Conservation (phyloP, 495 filamentous ascomycete species). For the Amniculicola lignicola region DNA sequence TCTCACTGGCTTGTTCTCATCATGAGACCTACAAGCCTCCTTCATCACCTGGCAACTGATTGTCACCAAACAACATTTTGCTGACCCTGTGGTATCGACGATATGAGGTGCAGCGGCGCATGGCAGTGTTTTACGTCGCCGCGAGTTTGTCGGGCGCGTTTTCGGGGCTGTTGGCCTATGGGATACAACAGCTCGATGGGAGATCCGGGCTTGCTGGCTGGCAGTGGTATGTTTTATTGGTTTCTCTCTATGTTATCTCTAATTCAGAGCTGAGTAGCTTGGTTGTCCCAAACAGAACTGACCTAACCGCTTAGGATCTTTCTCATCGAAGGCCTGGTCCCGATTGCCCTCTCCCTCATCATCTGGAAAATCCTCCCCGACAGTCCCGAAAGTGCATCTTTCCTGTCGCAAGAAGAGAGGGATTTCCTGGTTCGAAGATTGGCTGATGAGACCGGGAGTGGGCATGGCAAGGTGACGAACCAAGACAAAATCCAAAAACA, state of each 20-base stretch:
- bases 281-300: no score
- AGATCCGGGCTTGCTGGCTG: constrained; percentile 27
- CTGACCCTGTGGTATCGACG: constrained; percentile 41
- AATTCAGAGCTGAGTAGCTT: no score
- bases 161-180: constrained; percentile 41
- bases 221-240: no score
- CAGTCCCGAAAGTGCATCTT: constrained; percentile 37
- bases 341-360: constrained; percentile 30
- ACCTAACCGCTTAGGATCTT: no score
- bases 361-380: constrained; percentile 40
- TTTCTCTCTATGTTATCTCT: no score
- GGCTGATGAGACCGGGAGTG: constrained; percentile 13
- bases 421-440: constrained; percentile 25
- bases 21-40: no score
- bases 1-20: no score
- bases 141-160: constrained; percentile 39
- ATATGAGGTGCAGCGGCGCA: constrained; percentile 40
- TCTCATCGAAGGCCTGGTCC: constrained; percentile 32
- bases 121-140: constrained; percentile 40
- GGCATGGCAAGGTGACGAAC: constrained; percentile 20
- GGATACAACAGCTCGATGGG: constrained; percentile 35
- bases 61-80: no score
- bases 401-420: constrained; percentile 29
- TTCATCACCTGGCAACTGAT: no score
- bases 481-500: constrained; percentile 23